Evolutionary conservation across 2,329 filamentous ascomycete species (phyloP), one percentile per base, ranked within the genome.

Genomic region (Lasiodiplodia sp.): DNA sequence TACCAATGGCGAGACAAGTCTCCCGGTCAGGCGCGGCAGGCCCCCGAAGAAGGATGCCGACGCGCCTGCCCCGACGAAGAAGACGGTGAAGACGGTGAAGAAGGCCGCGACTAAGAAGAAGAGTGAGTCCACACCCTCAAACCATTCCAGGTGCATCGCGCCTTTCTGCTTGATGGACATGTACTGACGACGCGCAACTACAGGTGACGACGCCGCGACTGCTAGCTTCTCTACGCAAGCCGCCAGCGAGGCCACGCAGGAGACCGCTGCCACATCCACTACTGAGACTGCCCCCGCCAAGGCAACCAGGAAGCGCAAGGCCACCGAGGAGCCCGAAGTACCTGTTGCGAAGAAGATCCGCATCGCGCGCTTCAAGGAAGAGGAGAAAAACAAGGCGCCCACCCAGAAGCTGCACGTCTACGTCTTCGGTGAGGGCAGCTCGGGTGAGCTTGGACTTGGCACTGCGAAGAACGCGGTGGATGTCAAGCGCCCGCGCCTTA

Each of bases 391-490:
- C 78, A 77, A 86, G 28, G 83, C 86, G 18, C 91, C 91, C 4
- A 87, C 84, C 0, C 79, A 88, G 72, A 82, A 84, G 31, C 85
- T 96, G 69, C 89, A 94, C 75, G 83, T 96, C 69, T 95, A 90
- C 75, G 91, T 94, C 65, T 95, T 93, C 74, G 93, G 93, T 65
- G 91, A 93, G 78, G 92, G 92, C 47, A 87, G 87, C 70, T 90
- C 89, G n/a, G 92, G 92, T 72, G 93, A 96, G 82, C 90, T 96
- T 55, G 93, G 92, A 47, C 87, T 96, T 21, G 93, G 93, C 47
- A 80, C 85, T 2, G 88, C 86, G 70, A 89, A 88, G 76, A 88
- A 88, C 73, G 82, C 86, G 51, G 88, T 92, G 72, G 90, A 94
- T 72, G 90, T 93, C 73, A 91, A 91, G 82, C 88, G 90, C 37